Percentiles rank a stretch among this genome's conserved stretches.
Evolutionary conservation across 2,329 filamentous ascomycete species (phyloP).

Genomic region (Sarocladium brachiariae): DNA sequence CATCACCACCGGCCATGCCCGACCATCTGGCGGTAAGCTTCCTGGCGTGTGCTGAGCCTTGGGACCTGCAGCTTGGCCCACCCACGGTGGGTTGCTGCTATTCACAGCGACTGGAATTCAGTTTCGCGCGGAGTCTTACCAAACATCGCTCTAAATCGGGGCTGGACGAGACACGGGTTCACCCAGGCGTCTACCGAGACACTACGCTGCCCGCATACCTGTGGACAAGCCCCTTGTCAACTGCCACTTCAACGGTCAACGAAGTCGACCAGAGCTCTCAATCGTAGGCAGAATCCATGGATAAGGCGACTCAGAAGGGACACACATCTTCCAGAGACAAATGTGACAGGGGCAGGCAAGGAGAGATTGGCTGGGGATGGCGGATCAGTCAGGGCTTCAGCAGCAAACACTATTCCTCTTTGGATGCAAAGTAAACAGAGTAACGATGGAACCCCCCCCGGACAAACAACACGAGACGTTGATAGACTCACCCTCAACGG

Average conservation of each 20-base stretch:
- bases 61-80: no score
- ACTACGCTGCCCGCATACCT: not conserved
- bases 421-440: conserved; percentile 12
- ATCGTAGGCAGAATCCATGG: not conserved
- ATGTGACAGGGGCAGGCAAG: not conserved
- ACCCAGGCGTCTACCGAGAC: conserved; percentile 8
- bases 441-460: conserved; percentile 7
- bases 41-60: not conserved
- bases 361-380: conserved; percentile 9
- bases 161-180: conserved; percentile 7
- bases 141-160: not conserved
- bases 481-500: conserved; percentile 11
- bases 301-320: no score
- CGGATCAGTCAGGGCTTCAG: conserved; percentile 4
- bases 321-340: no score
- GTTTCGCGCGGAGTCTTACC: conserved; percentile 4
- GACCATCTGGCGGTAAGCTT: conserved; percentile 1
- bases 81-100: conserved; percentile 6
- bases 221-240: not conserved
- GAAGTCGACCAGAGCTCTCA: not conserved
- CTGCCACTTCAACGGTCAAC: not conserved
- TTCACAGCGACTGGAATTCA: conserved; percentile 6
- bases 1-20: conserved; percentile 1
- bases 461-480: conserved; percentile 10
- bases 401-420: conserved; percentile 9